Evolutionary conservation across 441 rosid species (phyloP).

Genomic region (Rhodomyrtus psidioides): DNA sequence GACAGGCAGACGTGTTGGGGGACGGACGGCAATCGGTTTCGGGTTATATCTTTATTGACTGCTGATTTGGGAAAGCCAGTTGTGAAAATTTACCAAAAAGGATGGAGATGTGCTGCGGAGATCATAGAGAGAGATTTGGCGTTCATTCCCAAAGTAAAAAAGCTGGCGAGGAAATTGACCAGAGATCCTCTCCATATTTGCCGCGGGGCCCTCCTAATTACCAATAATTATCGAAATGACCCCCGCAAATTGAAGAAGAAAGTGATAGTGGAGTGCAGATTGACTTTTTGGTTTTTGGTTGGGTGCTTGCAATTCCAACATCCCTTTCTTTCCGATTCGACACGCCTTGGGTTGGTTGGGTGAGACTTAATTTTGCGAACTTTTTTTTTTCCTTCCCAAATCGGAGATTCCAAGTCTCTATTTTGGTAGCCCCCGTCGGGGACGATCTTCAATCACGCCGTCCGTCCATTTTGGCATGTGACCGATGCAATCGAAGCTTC

Average conservation of each 20-base stretch:
- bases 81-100: not conserved
- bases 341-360: not conserved
- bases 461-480: not conserved
- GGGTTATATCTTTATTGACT: too few species aligned
- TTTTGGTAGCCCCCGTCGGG: too few species aligned
- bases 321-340: not conserved
- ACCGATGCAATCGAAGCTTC: not conserved
- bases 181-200: not conserved
- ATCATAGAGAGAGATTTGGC: not conserved
- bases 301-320: not conserved
- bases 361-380: not conserved
- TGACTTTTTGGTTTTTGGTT: not conserved
- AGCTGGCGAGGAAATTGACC: not conserved
- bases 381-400: not conserved
- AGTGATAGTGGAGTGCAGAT: not conserved
- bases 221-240: not conserved
- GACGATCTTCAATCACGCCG: not conserved
- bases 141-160: not conserved
- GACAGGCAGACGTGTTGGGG: too few species aligned
- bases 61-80: too few species aligned
- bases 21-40: too few species aligned
- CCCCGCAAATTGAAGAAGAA: not conserved
- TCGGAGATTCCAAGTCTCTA: not conserved
- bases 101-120: not conserved
- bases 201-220: not conserved